phyloP scores from a whole-genome alignment of 2,329 filamentous ascomycete genomes.

The Aspergillus ustus region DNA sequence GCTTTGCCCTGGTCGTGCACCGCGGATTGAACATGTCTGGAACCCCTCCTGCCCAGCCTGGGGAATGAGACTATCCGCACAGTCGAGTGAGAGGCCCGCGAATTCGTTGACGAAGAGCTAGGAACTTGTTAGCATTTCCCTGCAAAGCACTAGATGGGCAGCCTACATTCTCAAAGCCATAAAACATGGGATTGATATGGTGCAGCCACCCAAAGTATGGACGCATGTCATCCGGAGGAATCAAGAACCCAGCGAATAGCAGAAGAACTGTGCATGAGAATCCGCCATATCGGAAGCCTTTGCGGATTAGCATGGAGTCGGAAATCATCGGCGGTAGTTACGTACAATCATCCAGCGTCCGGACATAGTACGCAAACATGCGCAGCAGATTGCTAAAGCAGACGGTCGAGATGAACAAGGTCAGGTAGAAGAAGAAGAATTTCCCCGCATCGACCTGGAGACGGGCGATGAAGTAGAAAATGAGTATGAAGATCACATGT shows the following conservation, averaged over 20 bases:
- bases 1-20: background rate
- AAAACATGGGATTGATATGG: conserved; percentile 8
- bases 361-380: conserved; percentile 6
- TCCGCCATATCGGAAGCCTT: conserved; percentile 4
- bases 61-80: background rate
- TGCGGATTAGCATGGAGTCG: background rate
- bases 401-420: background rate
- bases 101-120: conserved; percentile 10
- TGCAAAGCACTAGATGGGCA: no score
- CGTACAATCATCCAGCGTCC: conserved; percentile 5
- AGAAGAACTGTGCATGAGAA: conserved; percentile 5
- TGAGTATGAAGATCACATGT: conserved; percentile 1
- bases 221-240: background rate
- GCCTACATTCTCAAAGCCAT: conserved; percentile 7
- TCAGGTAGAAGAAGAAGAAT: conserved; percentile 8
- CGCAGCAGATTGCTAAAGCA: conserved; percentile 11
- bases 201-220: conserved; percentile 3
- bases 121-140: background rate
- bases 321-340: no score
- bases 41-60: background rate
- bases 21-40: conserved; percentile 8
- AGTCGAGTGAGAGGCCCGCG: background rate
- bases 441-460: background rate
- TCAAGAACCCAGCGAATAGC: conserved; percentile 2
- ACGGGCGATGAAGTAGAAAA: background rate